Evolutionary conservation across 305 asterid genomes (phyloP).

Genomic region (Fraxinus xanthoxyloides): DNA sequence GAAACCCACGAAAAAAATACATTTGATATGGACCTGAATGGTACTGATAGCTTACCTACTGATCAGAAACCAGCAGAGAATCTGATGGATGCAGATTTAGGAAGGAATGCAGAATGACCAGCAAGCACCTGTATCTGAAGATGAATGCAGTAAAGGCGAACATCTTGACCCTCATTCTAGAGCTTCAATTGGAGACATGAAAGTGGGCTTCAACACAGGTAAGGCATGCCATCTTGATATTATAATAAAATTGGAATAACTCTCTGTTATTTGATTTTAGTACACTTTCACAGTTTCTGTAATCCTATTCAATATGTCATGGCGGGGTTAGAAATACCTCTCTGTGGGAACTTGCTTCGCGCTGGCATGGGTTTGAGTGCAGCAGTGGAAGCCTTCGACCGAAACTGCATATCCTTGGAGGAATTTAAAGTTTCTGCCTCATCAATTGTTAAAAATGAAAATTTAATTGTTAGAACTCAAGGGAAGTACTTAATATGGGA

Average conservation of each 20-base stretch:
- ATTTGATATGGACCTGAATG: slow-evolving; percentile 27
- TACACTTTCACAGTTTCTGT: slow-evolving; percentile 8
- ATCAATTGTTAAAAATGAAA: slow-evolving; percentile 51
- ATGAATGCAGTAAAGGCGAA: slow-evolving; percentile 30
- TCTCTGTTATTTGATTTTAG: slow-evolving; percentile 13
- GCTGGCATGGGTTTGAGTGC: slow-evolving; percentile 68
- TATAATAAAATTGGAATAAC: slow-evolving; percentile 10
- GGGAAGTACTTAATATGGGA: slow-evolving; percentile 76
- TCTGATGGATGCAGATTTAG: slow-evolving; percentile 33
- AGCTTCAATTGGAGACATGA: slow-evolving; percentile 25
- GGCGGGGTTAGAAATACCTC: slow-evolving; percentile 69
- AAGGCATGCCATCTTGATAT: slow-evolving; percentile 26
- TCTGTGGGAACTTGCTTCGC: slow-evolving; percentile 65
- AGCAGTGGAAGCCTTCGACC: slow-evolving; percentile 61
- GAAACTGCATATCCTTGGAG: slow-evolving; percentile 53
- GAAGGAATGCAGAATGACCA: slow-evolving; percentile 21
- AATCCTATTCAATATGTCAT: slow-evolving; percentile 7
- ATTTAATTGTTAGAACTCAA: slow-evolving; percentile 55
- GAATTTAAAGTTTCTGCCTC: slow-evolving; percentile 53
- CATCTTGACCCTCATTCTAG: slow-evolving; percentile 36
- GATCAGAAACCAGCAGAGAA: slow-evolving; percentile 30
- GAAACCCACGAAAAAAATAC: slow-evolving; percentile 28
- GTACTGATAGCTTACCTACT: slow-evolving; percentile 30
- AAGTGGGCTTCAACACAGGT: slow-evolving; percentile 38
- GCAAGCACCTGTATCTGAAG: slow-evolving; percentile 37